phyloP scores from a whole-genome alignment of 805 yeast genomes.

The Candida parachauliodes region DNA sequence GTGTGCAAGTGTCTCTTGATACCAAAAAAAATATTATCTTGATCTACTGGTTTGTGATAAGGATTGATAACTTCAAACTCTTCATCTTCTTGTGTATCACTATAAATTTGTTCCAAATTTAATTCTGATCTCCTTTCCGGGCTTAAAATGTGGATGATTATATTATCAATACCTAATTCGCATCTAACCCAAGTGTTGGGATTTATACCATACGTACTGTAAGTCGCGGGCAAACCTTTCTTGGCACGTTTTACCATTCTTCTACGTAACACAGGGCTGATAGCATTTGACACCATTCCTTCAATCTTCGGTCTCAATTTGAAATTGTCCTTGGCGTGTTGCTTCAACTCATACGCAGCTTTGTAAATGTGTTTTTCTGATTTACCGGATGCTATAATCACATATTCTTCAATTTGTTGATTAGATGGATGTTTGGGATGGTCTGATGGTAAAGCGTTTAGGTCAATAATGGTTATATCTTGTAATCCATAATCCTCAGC shows the following conservation, averaged over 20 bases:
- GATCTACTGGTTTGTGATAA: constrained; percentile 2
- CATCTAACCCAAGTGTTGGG: constrained; percentile 83
- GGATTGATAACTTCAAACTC: background rate
- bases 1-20: constrained; percentile 42
- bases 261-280: constrained; percentile 35
- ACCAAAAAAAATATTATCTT: constrained; percentile 43
- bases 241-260: constrained; percentile 49
- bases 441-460: constrained; percentile 36
- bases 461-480: constrained; percentile 63
- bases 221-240: constrained; percentile 49
- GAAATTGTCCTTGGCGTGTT: constrained; percentile 49
- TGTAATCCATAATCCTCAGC: constrained; percentile 62
- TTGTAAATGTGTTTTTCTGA: constrained; percentile 71
- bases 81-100: constrained; percentile 32
- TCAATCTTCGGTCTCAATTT: constrained; percentile 52
- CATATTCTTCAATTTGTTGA: constrained; percentile 24
- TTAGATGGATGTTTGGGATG: constrained; percentile 28
- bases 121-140: constrained; percentile 62
- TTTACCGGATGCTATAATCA: constrained; percentile 71
- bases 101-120: constrained; percentile 71
- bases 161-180: constrained; percentile 59
- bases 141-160: constrained; percentile 72
- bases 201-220: constrained; percentile 52
- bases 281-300: constrained; percentile 64
- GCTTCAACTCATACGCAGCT: constrained; percentile 59